These are phyloP conservation scores for Suaeda aralocaspica DNA, from an alignment of 148 eudicot species.

Conservation along the genomic window DNA sequence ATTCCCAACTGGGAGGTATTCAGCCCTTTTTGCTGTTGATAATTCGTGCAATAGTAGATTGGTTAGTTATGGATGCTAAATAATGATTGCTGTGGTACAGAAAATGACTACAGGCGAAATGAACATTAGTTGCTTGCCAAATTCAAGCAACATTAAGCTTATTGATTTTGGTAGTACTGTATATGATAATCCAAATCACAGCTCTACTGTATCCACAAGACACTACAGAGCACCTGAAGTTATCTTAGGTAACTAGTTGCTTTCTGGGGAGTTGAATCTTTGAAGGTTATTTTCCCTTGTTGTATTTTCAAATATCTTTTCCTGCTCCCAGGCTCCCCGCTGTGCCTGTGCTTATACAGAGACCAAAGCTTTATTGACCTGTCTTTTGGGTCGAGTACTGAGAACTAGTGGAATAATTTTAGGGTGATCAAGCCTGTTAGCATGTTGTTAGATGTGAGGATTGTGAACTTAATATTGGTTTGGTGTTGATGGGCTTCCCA, in stretches of 20 bases:
- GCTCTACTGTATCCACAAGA: slow-evolving; percentile 79
- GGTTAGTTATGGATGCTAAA: slow-evolving; percentile 27
- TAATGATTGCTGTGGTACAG: slow-evolving; percentile 53
- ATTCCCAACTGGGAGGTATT: slow-evolving; percentile 74
- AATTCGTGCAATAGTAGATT: slow-evolving; percentile 11
- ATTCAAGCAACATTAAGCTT: slow-evolving; percentile 86
- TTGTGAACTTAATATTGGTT: neutral
- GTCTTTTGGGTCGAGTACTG: neutral
- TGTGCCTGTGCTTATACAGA: neutral
- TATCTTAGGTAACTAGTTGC: slow-evolving; percentile 74
- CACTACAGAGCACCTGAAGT: slow-evolving; percentile 97
- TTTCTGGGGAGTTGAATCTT: slow-evolving; percentile 23
- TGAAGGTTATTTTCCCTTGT: slow-evolving; percentile 6
- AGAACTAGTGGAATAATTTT: neutral
- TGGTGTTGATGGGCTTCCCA: neutral
- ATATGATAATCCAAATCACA: slow-evolving; percentile 66
- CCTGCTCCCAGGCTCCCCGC: neutral
- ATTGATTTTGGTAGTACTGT: slow-evolving; percentile 94
- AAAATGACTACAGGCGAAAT: slow-evolving; percentile 44
- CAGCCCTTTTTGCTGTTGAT: slow-evolving; percentile 32
- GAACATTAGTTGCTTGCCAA: slow-evolving; percentile 65
- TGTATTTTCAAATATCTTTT: neutral
- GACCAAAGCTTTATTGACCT: neutral
- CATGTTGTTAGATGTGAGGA: neutral
- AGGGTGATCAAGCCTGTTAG: neutral